Evolutionary conservation across 1,284 basidiomycete genomes (phyloP).

Genomic region (Ceratobasidium sp.): DNA sequence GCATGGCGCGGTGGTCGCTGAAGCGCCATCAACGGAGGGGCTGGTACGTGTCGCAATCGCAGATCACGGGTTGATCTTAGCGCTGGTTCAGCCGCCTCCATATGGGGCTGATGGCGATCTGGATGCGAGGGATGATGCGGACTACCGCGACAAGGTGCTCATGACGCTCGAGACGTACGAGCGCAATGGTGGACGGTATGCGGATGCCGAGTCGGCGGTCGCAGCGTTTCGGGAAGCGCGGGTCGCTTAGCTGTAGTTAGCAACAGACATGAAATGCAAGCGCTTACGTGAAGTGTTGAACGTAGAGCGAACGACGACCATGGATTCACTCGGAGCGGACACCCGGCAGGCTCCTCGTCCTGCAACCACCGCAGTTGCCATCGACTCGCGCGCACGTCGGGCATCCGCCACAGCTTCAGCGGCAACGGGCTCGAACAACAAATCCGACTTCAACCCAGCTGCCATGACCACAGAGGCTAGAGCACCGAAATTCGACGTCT

Average conservation of each 20-base stretch:
- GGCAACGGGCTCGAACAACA: not conserved
- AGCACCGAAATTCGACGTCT: constrained; percentile 63
- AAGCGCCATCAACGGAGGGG: constrained; percentile 19
- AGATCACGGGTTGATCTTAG: constrained; percentile 16
- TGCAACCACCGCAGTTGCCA: constrained; percentile 16
- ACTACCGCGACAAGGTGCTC: constrained; percentile 26
- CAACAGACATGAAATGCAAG: constrained; percentile 31
- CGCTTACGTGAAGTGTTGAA: constrained; percentile 38
- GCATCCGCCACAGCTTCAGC: not conserved
- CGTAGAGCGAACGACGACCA: constrained; percentile 33
- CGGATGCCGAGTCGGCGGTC: not conserved
- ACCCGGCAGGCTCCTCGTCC: constrained; percentile 25
- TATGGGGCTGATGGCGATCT: constrained; percentile 22
- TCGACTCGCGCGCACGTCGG: not conserved
- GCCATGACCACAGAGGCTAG: too few species aligned
- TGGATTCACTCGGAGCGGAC: constrained; percentile 31
- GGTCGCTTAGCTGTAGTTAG: constrained; percentile 27
- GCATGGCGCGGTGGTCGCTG: not conserved
- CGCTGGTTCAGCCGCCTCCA: constrained; percentile 15
- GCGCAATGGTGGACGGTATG: not conserved
- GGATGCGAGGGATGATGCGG: constrained; percentile 12
- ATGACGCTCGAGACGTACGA: constrained; percentile 11
- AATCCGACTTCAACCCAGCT: too few species aligned
- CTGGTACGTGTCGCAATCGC: constrained; percentile 17
- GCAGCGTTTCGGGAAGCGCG: constrained; percentile 21